These are phyloP conservation scores for Alloascoidea africana DNA, from an alignment of 805 yeast genomes.

Conservation along the genomic window DNA sequence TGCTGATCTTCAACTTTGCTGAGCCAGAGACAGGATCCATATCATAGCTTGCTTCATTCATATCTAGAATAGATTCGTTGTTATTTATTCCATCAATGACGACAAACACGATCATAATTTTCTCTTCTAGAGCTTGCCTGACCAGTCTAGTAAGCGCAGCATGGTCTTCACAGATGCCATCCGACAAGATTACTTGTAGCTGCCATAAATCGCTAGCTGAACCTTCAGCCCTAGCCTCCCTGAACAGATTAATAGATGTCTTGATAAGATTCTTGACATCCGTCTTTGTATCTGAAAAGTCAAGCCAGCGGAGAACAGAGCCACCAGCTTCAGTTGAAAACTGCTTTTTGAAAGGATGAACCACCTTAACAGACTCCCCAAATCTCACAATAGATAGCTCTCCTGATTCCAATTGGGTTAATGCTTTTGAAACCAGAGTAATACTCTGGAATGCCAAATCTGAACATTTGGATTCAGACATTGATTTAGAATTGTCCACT, in stretches of 20 bases:
- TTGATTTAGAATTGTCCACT: slow-evolving; percentile 92
- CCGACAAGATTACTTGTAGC: slow-evolving; percentile 81
- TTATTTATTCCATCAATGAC: slow-evolving; percentile 76
- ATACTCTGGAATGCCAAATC: slow-evolving; percentile 90
- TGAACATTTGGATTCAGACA: slow-evolving; percentile 86
- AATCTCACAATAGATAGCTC: slow-evolving; percentile 81
- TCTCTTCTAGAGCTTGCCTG: slow-evolving; percentile 81
- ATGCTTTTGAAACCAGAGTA: slow-evolving; percentile 84
- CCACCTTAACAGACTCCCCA: slow-evolving; percentile 71
- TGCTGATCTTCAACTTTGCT: slow-evolving; percentile 59
- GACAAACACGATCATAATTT: slow-evolving; percentile 89
- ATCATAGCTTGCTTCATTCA: slow-evolving; percentile 77
- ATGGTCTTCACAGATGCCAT: slow-evolving; percentile 96
- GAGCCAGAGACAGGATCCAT: slow-evolving; percentile 51
- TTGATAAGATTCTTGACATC: slow-evolving; percentile 63
- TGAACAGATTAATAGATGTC: slow-evolving; percentile 61
- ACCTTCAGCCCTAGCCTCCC: slow-evolving; percentile 34
- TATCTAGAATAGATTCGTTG: slow-evolving; percentile 70
- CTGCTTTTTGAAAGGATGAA: slow-evolving; percentile 81
- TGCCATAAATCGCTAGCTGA: slow-evolving; percentile 66
- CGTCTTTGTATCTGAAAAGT: slow-evolving; percentile 78
- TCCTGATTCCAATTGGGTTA: slow-evolving; percentile 90
- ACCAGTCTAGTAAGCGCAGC: slow-evolving; percentile 69
- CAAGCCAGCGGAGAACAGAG: slow-evolving; percentile 72
- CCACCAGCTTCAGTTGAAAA: slow-evolving; percentile 79